These are phyloP conservation scores for Salix suchowensis DNA, from an alignment of 345 rosid species.

Conservation along the genomic window DNA sequence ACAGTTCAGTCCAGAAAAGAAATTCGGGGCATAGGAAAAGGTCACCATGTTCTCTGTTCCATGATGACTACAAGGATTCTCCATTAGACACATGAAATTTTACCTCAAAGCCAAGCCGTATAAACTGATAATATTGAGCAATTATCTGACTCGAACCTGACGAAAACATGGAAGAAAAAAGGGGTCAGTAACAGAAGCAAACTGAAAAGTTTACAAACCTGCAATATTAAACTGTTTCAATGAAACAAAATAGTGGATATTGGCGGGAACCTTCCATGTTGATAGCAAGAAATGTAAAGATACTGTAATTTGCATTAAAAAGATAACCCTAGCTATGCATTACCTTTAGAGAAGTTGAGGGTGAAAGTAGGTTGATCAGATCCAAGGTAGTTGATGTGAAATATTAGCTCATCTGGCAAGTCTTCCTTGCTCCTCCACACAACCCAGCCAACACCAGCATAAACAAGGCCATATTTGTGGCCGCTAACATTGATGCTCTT, in stretches of 20 bases:
- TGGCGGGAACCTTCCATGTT: too few species aligned
- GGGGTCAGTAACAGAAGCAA: not conserved
- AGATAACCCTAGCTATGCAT: not conserved
- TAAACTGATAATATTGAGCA: slow-evolving; percentile 20
- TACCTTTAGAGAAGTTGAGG: not conserved
- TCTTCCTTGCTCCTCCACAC: slow-evolving; percentile 17
- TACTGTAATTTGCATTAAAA: too few species aligned
- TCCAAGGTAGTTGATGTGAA: slow-evolving; percentile 16
- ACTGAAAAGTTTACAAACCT: not conserved
- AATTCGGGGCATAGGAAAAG: too few species aligned
- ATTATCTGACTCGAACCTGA: slow-evolving; percentile 18
- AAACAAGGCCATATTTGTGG: not conserved
- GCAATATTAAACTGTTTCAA: too few species aligned
- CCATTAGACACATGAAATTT: not conserved
- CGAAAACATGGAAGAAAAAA: not conserved
- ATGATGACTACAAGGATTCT: too few species aligned
- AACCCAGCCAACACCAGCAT: slow-evolving; percentile 24
- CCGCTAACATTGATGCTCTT: slow-evolving; percentile 21
- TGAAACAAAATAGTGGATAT: too few species aligned
- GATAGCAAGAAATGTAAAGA: too few species aligned
- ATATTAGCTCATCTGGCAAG: slow-evolving; percentile 22
- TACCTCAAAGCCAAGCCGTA: slow-evolving; percentile 23
- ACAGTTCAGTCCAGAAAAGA: too few species aligned
- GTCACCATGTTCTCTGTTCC: too few species aligned
- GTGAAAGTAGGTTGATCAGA: slow-evolving; percentile 22